Base-by-base conservation (phyloP, 2,329 filamentous ascomycete species). In the Stemphylium beticola region DNA sequence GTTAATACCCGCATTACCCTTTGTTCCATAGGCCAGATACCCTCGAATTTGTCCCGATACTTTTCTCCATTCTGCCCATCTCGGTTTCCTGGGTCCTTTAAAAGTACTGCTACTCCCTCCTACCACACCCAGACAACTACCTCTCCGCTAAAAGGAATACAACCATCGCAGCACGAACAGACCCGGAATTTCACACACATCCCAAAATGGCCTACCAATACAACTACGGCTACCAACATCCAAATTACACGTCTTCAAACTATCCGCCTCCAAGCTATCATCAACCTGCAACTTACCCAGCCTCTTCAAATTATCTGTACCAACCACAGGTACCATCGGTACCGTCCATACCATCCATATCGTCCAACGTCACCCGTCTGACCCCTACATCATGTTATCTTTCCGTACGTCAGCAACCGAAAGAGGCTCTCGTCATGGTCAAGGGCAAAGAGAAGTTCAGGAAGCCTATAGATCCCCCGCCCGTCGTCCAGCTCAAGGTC, bases 401-500 rank as follows among this genome's bases (percentile, higher is more conserved):
- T 3, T 2, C 32, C 3, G 49, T 91, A 62, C 82, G 85, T 63
- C 89, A 92, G 76, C 82, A 88, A 68, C 89, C 89, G 47, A 80
- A 82, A 61, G 82, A 85, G 74, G 88, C 86, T 44, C 83, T 88
- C 59, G 85, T 91, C 49, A 84, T 87, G 38, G 60, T 68, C 37
- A 82, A 87, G 61, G 86, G 86, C 62, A 92, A 92, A 74, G 89
- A 92, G 70, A 92, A 92, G 80, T 89, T 91, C 69, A 87, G 92
- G 63, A 96, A 96, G 75, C 91, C 92, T 7, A 86, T 96, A 67
- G 92, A 96, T 72, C 92, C 93, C 46, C 92, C 92, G 11, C 92
- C 92, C 37, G 90, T 96, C 65, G 80, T 96, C 40, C 87, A 93
- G 76, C 82, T 96, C 41, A 75, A 77, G 74, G 84, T 87, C 52